A percentile compares a stretch with the other conserved stretches of the same genome.
Evolutionary conservation across 257 asterid species (phyloP).

Genomic region (Solanum dulcamara): DNA sequence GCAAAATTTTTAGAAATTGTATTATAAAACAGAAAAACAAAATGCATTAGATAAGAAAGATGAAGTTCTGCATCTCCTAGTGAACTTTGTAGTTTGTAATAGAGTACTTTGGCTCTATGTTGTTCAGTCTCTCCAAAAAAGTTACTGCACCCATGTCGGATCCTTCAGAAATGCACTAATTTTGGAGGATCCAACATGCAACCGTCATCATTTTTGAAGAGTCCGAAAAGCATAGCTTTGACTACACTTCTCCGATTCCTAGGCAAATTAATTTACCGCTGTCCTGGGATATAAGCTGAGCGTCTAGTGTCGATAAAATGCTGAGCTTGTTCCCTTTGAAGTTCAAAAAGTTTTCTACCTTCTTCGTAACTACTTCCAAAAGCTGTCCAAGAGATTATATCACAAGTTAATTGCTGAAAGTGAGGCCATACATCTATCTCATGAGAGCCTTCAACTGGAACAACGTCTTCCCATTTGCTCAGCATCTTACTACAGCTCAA

Average conservation of each 20-base stretch:
- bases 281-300: background rate
- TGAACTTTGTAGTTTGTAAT: background rate
- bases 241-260: background rate
- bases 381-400: constrained; percentile 35
- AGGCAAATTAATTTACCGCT: background rate
- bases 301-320: background rate
- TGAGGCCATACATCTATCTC: constrained; percentile 27
- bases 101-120: background rate
- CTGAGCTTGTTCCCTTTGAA: background rate
- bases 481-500: constrained; percentile 24
- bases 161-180: background rate
- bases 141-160: background rate
- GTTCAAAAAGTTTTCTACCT: constrained; percentile 10
- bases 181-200: background rate
- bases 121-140: background rate
- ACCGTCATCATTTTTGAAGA: background rate
- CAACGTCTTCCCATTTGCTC: background rate
- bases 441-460: background rate
- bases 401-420: constrained; percentile 19
- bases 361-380: constrained; percentile 43
- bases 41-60: background rate
- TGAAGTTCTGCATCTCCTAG: background rate
- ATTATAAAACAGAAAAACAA: background rate
- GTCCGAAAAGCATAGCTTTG: background rate
- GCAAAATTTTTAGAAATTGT: background rate